Conservation (phyloP, 106 monocot genomes). For the Hemerocallis citrina region DNA sequence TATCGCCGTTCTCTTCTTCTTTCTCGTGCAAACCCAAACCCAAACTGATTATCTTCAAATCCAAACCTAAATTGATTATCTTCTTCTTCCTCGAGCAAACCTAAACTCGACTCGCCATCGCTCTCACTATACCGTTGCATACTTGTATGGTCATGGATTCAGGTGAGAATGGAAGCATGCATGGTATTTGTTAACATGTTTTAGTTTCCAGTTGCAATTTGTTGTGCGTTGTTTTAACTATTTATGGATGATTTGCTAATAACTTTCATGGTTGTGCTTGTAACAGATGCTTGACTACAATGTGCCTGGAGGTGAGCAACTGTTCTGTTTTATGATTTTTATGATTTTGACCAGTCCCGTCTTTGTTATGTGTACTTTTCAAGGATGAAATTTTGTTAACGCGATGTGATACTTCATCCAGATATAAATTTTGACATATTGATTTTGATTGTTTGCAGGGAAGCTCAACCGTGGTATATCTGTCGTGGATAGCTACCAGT, state of each 20-base stretch:
- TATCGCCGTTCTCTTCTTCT: too few species aligned
- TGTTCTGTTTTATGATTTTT: background rate
- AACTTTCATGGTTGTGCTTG: constrained; percentile 1
- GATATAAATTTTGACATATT: background rate
- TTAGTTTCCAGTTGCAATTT: background rate
- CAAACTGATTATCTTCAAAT: too few species aligned
- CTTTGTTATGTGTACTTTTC: too few species aligned
- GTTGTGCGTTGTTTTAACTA: background rate
- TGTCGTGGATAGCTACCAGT: constrained; percentile 89
- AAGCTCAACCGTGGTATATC: constrained; percentile 94
- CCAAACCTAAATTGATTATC: too few species aligned
- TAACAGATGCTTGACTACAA: constrained; percentile 98
- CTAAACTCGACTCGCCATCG: too few species aligned
- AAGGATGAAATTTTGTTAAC: background rate
- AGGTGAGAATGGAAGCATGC: background rate
- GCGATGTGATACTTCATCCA: background rate
- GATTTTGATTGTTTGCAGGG: constrained; percentile 32
- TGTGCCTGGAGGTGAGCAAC: constrained; percentile 84
- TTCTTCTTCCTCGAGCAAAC: too few species aligned
- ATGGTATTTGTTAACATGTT: background rate
- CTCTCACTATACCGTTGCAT: too few species aligned
- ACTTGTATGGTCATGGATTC: too few species aligned
- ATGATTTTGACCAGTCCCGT: background rate
- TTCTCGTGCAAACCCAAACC: too few species aligned
- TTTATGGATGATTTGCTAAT: background rate